Conservation (phyloP, 202 grass and related monocot species). For the Schoenoplectus triqueter region DNA sequence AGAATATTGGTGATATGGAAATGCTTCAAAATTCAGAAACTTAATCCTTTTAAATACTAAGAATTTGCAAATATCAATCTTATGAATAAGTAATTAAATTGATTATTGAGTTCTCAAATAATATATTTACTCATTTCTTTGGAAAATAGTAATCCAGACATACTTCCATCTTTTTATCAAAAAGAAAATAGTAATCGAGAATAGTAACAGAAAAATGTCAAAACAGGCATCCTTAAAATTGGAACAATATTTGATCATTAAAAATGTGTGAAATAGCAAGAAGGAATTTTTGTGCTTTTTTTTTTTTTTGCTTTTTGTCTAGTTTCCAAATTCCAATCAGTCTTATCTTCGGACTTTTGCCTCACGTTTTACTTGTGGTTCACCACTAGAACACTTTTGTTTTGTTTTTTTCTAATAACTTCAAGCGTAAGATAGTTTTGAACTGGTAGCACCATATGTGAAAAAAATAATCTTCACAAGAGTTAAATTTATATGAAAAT, state of each 20-base stretch:
- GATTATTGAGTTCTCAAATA: not conserved
- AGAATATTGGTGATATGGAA: no score
- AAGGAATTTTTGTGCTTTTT: not conserved
- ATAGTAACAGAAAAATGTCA: no score
- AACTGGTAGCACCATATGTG: not conserved
- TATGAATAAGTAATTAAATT: not conserved
- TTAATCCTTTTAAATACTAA: no score
- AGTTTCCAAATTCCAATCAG: not conserved
- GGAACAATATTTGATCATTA: not conserved
- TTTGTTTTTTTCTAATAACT: not conserved
- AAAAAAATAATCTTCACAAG: no score
- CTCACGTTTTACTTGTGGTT: slow-evolving; percentile 21
- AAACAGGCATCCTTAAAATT: not conserved
- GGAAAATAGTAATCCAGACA: not conserved
- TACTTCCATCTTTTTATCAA: no score
- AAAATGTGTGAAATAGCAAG: not conserved
- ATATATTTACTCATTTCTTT: not conserved
- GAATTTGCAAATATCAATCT: no score
- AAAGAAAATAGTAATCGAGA: no score
- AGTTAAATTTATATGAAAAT: no score
- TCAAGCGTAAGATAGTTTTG: not conserved
- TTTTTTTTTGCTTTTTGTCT: not conserved
- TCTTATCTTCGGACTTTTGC: not conserved
- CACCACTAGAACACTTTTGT: not conserved
- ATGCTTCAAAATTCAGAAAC: no score